A percentile compares a stretch with the other conserved stretches of the same genome.
phyloP scores from a whole-genome alignment of 1,284 basidiomycete species.

The Naganishia cerealis region DNA sequence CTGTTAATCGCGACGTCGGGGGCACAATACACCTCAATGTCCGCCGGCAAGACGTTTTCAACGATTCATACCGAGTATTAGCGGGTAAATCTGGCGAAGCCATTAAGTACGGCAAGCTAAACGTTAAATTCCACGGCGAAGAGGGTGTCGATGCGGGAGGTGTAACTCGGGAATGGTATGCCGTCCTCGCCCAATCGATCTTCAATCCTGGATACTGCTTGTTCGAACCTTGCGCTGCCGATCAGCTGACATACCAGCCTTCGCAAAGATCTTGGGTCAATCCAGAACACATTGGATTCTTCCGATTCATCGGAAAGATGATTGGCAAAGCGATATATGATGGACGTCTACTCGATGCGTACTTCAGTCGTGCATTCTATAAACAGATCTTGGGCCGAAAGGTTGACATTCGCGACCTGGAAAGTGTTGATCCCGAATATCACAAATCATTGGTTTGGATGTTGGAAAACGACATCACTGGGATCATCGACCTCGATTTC shows the following conservation, averaged over 20 bases:
- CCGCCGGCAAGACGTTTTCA: slow-evolving; percentile 88
- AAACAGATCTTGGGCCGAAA: slow-evolving; percentile 86
- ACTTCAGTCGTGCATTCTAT: slow-evolving; percentile 94
- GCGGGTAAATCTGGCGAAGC: slow-evolving; percentile 89
- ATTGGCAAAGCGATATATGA: slow-evolving; percentile 63
- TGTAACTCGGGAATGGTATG: slow-evolving; percentile 98
- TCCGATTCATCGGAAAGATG: slow-evolving; percentile 97
- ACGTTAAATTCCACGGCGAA: slow-evolving; percentile 93
- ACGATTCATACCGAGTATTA: slow-evolving; percentile 92
- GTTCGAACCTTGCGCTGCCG: slow-evolving; percentile 95
- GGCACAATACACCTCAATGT: slow-evolving; percentile 86
- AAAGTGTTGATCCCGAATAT: slow-evolving; percentile 88
- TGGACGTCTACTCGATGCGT: slow-evolving; percentile 84
- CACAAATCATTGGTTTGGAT: slow-evolving; percentile 56
- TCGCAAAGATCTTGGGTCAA: slow-evolving; percentile 94
- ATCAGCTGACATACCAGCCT: slow-evolving; percentile 90
- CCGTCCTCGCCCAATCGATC: slow-evolving; percentile 95
- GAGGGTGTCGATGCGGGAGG: slow-evolving; percentile 98
- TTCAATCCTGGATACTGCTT: slow-evolving; percentile 96
- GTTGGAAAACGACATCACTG: slow-evolving; percentile 54
- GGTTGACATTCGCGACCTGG: slow-evolving; percentile 89
- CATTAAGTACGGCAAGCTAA: slow-evolving; percentile 97
- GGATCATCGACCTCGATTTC: slow-evolving; percentile 55
- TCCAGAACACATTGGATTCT: slow-evolving; percentile 92
- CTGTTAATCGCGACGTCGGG: slow-evolving; percentile 74